Evolutionary conservation across 371 early-diverging fungal genomes (phyloP), one percentile per base, ranked within the genome.

Genomic region (Edhazardia aedis): DNA sequence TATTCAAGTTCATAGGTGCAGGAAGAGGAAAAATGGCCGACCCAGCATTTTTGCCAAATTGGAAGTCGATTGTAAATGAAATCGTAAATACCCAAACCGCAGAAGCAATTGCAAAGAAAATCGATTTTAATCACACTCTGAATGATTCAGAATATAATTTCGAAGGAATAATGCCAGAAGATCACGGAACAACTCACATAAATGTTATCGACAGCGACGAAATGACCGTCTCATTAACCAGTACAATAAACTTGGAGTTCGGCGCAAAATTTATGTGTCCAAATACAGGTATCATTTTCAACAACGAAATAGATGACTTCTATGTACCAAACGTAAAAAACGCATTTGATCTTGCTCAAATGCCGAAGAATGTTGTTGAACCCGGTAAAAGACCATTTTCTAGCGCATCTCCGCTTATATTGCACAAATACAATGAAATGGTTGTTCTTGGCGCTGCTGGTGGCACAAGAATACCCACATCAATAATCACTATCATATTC

Each of bases 241-340:
- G 83, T n/a, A 88, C 98, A 0, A 52, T 73, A 11, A 73, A 96
- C 71, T 69, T 88, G 14, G 62, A 80, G 18, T 94, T 90, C 75
- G 98, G 98, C 0, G 80, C 88, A 1, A 80, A 80, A 33, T 61
- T 92, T 16, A 78, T 94, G 80, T 88, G 92, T 66, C 78, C 78
- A 1, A 69, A 56, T 14, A 87, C 92, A 0, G 98, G 98, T n/a
- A 76, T 96, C 24, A 80, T 96, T 29, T 74, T 94, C 29, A 96
- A 96, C 71, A 78, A 93, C 65, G 79, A 90, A 62, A 89, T 94
- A 82, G 92, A 93, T 66, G 95, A 96, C 62, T 96, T 94, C 64
- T 81, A 83, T 44, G 83, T 85, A 22, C 86, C 87, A 26, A 80
- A 80, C 37, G 62, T 68, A 12, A 75, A 82, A 12, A 86, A 90